Base-by-base conservation (phyloP, 768 basidiomycete genomes). In the Infundibulicybe gibba region DNA sequence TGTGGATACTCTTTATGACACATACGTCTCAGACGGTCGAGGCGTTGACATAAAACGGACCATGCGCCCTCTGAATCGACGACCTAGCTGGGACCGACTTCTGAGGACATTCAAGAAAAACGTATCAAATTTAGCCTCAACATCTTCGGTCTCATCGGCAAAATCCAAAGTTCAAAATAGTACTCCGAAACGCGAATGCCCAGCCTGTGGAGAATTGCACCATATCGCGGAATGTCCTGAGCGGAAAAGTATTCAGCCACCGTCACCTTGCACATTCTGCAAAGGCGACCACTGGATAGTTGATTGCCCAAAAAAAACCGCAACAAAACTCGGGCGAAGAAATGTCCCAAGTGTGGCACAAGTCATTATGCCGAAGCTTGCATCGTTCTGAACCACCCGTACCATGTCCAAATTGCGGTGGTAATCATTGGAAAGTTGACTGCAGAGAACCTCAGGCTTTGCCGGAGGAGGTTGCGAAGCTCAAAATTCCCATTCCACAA, bases 1-100 rank as follows among this genome's bases (percentile, higher is more conserved):
- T 11, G 52, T 74, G n/a, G 77, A 82, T 51, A 48, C 19, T 0
- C 44, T 55, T 6, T 57, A 49, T 43, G 15, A 13, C 0, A 13
- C 41, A 9, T 6, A 40, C 4, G 51, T 39, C 38, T 39, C 21
- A 9, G 48, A 45, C 16, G 37, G 32, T 13, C n/a, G 21, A 19
- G 6, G 32, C 31, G 5, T 41, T 46, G 35, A 38, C 10, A 10
- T 19, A 10, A 19, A 38, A 19, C 35, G 35, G 6, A 3, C 4
- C n/a, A 3, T 4, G n/a, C 35, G 17, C 14, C 14, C n/a, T 38
- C 35, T 6, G 17, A 19, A n/a, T 38, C 35, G 17, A 14, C 14
- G 35, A 19, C 14, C 17, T 14, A n/a, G 6, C 6, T 38, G 35
- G 35, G 14, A 19, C n/a, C n/a, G 17, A 3, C 35, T 38, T n/a